phyloP scores from a whole-genome alignment of 23 red algal species.

The Chondrus crispus region DNA sequence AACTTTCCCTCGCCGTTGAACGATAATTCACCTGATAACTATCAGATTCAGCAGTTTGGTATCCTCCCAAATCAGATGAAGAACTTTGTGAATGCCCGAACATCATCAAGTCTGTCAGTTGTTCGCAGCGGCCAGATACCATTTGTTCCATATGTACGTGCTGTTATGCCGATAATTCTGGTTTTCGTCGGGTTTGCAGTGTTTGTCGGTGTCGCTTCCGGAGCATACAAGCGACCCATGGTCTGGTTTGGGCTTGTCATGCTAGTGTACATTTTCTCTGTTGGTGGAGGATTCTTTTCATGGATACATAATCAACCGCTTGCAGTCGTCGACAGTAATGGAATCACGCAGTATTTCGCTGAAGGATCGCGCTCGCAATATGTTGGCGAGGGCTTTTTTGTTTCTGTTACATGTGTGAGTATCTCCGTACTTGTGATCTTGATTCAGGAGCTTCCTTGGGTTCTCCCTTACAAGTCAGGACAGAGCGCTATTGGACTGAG shows the following conservation, averaged over 20 bases:
- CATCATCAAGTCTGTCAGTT: constrained; percentile 23
- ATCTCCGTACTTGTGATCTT: constrained; percentile 56
- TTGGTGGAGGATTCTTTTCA: constrained; percentile 68
- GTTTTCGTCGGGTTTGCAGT: neutral
- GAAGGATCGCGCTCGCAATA: constrained; percentile 63
- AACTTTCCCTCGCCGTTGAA: constrained; percentile 16
- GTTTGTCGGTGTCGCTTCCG: neutral
- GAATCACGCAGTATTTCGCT: constrained; percentile 42
- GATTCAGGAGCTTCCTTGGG: constrained; percentile 56
- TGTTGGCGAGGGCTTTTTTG: constrained; percentile 66
- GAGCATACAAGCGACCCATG: constrained; percentile 63
- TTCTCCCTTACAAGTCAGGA: constrained; percentile 46
- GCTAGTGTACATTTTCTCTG: constrained; percentile 65
- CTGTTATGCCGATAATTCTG: constrained; percentile 23
- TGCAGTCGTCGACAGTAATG: constrained; percentile 50
- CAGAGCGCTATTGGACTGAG: constrained; percentile 10
- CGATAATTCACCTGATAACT: constrained; percentile 14
- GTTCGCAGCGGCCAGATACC: constrained; percentile 59
- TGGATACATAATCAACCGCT: constrained; percentile 67
- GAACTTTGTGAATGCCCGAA: constrained; percentile 41
- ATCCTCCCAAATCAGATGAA: constrained; percentile 9
- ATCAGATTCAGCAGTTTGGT: constrained; percentile 15
- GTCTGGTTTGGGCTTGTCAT: constrained; percentile 62
- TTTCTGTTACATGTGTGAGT: constrained; percentile 45
- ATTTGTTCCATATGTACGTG: constrained; percentile 34